Evolutionary conservation across 2,329 filamentous ascomycete species (phyloP), one percentile per base, ranked within the genome.

Genomic region (Aureobasidium zeae): DNA sequence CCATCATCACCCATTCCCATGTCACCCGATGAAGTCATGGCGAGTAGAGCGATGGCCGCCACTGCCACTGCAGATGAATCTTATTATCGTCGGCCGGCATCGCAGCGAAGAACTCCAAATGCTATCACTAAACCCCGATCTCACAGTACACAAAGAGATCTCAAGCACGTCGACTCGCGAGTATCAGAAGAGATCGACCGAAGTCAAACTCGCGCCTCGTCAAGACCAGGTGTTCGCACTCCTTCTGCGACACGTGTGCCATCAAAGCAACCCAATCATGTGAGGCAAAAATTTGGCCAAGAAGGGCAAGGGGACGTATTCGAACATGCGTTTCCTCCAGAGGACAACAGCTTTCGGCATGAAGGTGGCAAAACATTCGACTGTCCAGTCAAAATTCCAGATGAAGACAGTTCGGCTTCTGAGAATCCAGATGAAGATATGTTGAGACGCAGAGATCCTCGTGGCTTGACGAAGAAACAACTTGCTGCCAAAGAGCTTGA

Each of bases 1-100:
- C 89, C 89, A 1, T 93, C 86, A 2, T 95, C 89, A 0, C 89
- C 89, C 0, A 74, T 94, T 2, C 86, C 88, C 3, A 95, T 95
- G 88, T 94, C 88, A 3, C 87, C 87, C 0, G 86, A 94, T 54
- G 87, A 95, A 55, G 63, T 68, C 11, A 13, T 46, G 12, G 48
- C 48, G 16, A 47, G 43, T 24, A 48, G 43, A 30, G 48, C 48
- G 9, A 34, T 32, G 20, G 33, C 41, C 4, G 39, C 26, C 12
- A 22, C 22, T 3, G 19, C 25, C 6, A 22, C 6, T 7, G 12
- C 5, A 17, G 62, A 71, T 20, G 68, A 71, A 50, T 55, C 61
- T 24, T 69, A 68, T 49, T 70, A 71, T 52, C 65, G 66, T 4
- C 12, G 20, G 13, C 12, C 17, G 7, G 16, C 8, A 21, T 9